phyloP scores from a whole-genome alignment of 306 rosid species.

The Inga oerstediana region DNA sequence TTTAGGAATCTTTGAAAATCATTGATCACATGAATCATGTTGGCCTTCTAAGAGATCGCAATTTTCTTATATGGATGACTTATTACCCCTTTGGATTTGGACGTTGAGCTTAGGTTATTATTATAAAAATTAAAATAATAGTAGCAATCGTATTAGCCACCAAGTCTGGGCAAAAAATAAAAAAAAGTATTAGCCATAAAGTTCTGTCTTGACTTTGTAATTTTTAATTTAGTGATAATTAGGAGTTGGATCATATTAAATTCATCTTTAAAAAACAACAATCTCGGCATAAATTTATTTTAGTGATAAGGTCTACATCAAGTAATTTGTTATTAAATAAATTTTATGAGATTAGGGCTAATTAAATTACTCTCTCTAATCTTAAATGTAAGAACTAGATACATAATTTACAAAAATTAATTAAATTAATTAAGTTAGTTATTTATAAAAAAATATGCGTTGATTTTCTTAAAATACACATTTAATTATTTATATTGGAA shows the following conservation, averaged over 20 bases:
- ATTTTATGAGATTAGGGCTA: neutral
- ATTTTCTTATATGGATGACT: neutral
- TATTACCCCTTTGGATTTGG: neutral
- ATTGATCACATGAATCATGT: neutral
- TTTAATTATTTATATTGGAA: too few relatives aligned
- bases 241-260: neutral
- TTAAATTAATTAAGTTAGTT: too few relatives aligned
- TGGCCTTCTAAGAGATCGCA: neutral
- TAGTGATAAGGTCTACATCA: neutral
- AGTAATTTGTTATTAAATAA: neutral
- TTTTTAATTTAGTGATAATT: neutral
- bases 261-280: neutral
- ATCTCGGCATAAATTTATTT: neutral
- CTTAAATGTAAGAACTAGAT: neutral
- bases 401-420: too few relatives aligned
- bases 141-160: neutral
- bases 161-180: too few relatives aligned
- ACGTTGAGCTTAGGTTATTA: neutral
- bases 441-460: too few relatives aligned
- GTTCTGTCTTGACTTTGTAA: neutral
- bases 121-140: neutral
- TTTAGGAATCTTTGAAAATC: neutral
- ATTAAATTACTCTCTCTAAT: neutral
- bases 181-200: neutral
- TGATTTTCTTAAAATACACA: too few relatives aligned